Evolutionary conservation across 2,329 filamentous ascomycete species (phyloP), one percentile per base, ranked within the genome.

Genomic region (Pseudopyricularia cyperi): DNA sequence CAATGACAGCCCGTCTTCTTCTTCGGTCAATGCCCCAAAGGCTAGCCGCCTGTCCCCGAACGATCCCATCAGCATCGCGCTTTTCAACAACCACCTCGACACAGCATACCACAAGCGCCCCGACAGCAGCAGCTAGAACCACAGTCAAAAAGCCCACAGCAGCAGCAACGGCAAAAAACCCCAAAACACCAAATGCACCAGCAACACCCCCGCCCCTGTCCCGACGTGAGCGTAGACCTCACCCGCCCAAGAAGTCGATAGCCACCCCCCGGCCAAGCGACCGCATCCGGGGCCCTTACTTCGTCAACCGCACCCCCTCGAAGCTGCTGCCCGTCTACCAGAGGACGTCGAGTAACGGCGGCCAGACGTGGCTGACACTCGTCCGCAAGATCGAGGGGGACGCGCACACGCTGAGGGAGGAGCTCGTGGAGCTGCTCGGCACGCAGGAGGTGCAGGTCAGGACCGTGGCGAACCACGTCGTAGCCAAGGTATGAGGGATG

Each of bases 341-440:
- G 15, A 73, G 81, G 57, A 72, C 69, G 57, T 30, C 28, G 8
- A 24, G 24, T 3, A 90, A 87, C 70, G 75, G 80, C 12, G 89
- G 89, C 51, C 87, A 88, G 14, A 93, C 87, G 62, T 79, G 82
- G 60, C 68, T 86, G 60, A 94, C 91, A 5, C 67, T 80, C 53
- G 69, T 98, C 52, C 85, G 89, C 65, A 89, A 87, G 67, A 76
- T 91, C 49, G 81, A 88, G 53, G 93, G 93, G 15, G 77, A 95
- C 63, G 62, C 81, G 49, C 66, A 71, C 32, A 76, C 71, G 3
- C 64, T 97, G 57, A 74, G 79, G 55, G 66, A 75, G 34, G 84
- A 89, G 58, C 63, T 97, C 53, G 69, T 73, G 35, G 62, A 68
- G 19, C 75, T 73, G 11, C 65, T 91, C 42, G 67, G 75, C 24